A percentile compares a stretch with the other conserved stretches of the same genome.
Evolutionary conservation across 257 asterid genomes (phyloP).

Genomic region (Ophiorrhiza pumila): DNA sequence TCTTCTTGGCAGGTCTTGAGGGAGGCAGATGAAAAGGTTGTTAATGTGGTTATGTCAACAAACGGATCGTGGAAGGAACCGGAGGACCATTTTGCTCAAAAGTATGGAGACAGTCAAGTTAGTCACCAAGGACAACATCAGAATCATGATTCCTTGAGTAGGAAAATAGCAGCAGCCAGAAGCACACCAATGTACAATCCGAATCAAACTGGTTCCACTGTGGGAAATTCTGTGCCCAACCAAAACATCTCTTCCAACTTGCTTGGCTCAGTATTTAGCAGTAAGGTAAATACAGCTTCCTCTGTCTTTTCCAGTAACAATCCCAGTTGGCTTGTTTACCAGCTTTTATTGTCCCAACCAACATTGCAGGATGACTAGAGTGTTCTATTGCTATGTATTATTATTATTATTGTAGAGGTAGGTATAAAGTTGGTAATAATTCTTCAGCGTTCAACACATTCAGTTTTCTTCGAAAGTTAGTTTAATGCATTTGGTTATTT

Average conservation of each 20-base stretch:
- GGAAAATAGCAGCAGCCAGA: background rate
- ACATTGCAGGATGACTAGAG: background rate
- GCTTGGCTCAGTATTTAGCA: background rate
- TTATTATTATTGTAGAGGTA: no score
- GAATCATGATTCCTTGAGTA: background rate
- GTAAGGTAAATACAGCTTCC: background rate
- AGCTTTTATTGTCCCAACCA: background rate
- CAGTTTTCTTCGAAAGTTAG: background rate
- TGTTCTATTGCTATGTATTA: no score
- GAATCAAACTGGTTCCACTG: background rate
- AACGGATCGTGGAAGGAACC: conserved; percentile 13
- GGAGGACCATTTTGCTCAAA: background rate
- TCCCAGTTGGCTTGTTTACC: background rate
- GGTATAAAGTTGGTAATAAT: background rate
- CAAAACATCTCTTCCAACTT: background rate
- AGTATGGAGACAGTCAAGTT: background rate
- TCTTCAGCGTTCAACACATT: background rate
- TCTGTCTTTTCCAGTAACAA: background rate
- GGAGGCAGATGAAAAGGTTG: conserved; percentile 13
- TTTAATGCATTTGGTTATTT: background rate
- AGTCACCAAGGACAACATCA: background rate
- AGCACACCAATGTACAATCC: background rate
- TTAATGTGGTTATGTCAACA: conserved; percentile 12
- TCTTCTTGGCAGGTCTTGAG: conserved; percentile 13
- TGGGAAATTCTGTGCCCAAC: background rate